Base-by-base conservation (phyloP, 805 yeast genomes). In the Candida saitoana region DNA sequence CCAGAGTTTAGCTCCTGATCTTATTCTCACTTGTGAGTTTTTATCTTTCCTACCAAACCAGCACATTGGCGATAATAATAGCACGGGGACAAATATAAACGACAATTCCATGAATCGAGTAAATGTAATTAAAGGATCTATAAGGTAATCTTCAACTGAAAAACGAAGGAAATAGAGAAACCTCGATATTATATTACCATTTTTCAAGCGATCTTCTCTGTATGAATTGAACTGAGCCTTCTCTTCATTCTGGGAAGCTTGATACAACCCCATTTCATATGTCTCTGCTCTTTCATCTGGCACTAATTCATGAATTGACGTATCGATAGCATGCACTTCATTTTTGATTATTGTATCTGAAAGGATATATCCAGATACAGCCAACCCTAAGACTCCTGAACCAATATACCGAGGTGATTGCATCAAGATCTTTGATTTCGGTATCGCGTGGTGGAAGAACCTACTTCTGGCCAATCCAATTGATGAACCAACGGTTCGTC, bases 1-100 rank as follows among this genome's bases (percentile, higher is more conserved):
- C 96, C 97, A 91, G 16, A 79, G 32, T 15, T 73, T 51, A 1
- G 86, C 76, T 0, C 96, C 96, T 3, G 73, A 55, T 25, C 82
- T 70, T 16, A 74, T 49, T 11, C 31, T 19, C n/a, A 51, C 49
- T 14, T 43, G 79, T 36, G 67, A 66, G 4, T 51, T 48, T 18
- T 51, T 48, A 2, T 59, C 61, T 35, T 62, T 60, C 12, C 69
- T 63, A 0, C 86, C 88, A 47, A 76, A 68, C 62, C 69, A 74
- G 31, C 74, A 76, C 3, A 87, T 65, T 1, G 97, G 97, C n/a
- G 79, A 71, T 0, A 74, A 41, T 5, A 81, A 27, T 3, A 87
- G 46, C 4, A 89, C 74, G 0, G 98, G 98, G 2, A 82, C 37
- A 44, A 91, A 86, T 1, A 90, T 63, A 1, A 66, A 44, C 0